Evolutionary conservation across 306 rosid genomes (phyloP).

Genomic region (Lupinus albus): DNA sequence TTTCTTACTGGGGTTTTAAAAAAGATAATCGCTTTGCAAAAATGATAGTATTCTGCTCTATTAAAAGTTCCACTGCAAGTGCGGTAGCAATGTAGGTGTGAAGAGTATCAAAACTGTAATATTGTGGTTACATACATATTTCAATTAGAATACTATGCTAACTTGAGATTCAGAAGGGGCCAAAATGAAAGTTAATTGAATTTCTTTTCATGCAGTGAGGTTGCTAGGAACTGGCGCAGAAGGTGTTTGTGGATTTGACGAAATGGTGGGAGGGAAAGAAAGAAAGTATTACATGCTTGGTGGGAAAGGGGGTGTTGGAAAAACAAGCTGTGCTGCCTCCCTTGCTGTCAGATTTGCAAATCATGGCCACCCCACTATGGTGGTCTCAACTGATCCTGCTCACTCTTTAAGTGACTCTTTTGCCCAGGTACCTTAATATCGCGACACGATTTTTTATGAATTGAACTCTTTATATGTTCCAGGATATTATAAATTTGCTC

Average conservation of each 20-base stretch:
- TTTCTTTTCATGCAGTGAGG: conserved; percentile 39
- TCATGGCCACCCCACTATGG: conserved; percentile 86
- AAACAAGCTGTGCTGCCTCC: conserved; percentile 53
- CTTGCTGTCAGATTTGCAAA: conserved; percentile 84
- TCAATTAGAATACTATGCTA: neutral
- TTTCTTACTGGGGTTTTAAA: neutral
- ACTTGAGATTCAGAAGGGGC: neutral
- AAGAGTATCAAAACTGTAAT: too few relatives aligned
- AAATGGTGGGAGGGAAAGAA: conserved; percentile 42
- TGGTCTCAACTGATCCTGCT: conserved; percentile 92
- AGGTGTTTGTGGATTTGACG: conserved; percentile 45
- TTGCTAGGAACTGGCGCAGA: conserved; percentile 40
- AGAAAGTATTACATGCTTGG: conserved; percentile 51
- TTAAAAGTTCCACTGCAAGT: too few relatives aligned
- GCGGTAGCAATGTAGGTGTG: too few relatives aligned
- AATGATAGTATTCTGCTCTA: conserved; percentile 3
- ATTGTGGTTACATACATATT: neutral
- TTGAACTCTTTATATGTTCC: neutral
- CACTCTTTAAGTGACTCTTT: conserved; percentile 93
- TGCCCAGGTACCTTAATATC: conserved; percentile 74
- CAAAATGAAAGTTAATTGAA: neutral
- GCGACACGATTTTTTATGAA: neutral
- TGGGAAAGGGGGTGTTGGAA: conserved; percentile 52
- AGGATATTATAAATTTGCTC: too few relatives aligned
- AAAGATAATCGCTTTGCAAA: conserved; percentile 4